Conservation (phyloP, 2,329 filamentous ascomycete genomes). For the Xylariaceae sp. region DNA sequence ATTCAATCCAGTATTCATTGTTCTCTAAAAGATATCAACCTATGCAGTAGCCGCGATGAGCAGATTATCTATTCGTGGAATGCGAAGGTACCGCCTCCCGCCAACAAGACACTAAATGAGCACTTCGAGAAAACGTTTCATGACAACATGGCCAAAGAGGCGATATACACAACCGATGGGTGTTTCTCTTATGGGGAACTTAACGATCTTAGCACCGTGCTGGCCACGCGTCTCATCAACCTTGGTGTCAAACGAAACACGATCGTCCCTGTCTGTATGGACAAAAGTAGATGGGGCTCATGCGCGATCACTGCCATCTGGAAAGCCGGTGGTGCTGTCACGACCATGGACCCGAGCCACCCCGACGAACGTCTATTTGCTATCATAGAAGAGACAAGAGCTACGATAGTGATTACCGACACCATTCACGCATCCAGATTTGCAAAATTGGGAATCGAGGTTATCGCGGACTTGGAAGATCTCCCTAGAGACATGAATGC, state of each 20-base stretch:
- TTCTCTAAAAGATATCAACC: not conserved
- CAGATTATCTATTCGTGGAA: constrained; percentile 1
- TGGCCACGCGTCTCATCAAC: constrained; percentile 1
- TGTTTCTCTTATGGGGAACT: constrained; percentile 1
- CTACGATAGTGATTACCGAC: constrained; percentile 1
- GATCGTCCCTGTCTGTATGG: constrained; percentile 2
- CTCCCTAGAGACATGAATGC: not conserved
- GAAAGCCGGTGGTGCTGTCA: constrained; percentile 5
- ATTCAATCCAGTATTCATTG: not conserved
- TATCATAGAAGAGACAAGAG: constrained; percentile 3
- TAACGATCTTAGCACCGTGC: constrained; percentile 1
- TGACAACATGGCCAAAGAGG: constrained; percentile 2
- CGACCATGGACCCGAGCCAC: constrained; percentile 1
- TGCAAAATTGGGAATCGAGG: not conserved
- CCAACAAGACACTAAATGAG: constrained; percentile 1
- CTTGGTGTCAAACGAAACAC: constrained; percentile 1
- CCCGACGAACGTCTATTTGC: constrained; percentile 1
- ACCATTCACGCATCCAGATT: constrained; percentile 5
- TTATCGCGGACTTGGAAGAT: constrained; percentile 2
- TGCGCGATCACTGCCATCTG: constrained; percentile 2
- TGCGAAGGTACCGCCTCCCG: constrained; percentile 1
- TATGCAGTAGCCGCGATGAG: not conserved
- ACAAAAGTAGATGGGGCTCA: constrained; percentile 5
- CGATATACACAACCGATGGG: constrained; percentile 2
- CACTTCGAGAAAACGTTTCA: constrained; percentile 2